Conservation (phyloP, 2,329 filamentous ascomycete species). For the Xylaria sp. region DNA sequence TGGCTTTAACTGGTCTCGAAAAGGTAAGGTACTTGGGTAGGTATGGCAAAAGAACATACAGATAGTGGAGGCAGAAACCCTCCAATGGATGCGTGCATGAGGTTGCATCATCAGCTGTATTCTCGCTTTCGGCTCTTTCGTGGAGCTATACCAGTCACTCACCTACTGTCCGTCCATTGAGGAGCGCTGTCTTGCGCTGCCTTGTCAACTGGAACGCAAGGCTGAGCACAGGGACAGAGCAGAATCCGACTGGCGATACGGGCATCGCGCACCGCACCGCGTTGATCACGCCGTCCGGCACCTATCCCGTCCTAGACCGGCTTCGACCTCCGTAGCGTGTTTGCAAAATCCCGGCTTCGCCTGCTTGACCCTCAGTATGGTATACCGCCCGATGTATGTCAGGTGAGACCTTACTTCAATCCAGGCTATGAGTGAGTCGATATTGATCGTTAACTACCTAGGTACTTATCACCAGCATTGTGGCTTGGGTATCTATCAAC, state of each 20-base stretch:
- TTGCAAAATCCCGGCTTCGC: constrained; percentile 3
- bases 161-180: neutral
- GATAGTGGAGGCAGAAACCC: constrained; percentile 8
- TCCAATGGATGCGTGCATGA: constrained; percentile 2
- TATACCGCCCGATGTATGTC: neutral
- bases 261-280: neutral
- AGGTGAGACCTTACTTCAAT: neutral
- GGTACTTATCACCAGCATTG: neutral
- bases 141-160: neutral
- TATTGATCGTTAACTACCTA: neutral
- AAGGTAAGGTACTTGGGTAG: neutral
- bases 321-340: neutral
- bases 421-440: neutral
- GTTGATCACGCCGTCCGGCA: neutral
- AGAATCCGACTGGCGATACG: neutral
- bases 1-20: constrained; percentile 32
- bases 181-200: neutral
- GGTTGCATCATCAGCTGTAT: neutral
- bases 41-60: constrained; percentile 18
- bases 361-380: neutral
- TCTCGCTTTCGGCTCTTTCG: neutral
- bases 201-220: neutral
- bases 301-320: neutral
- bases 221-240: neutral
- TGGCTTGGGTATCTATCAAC: neutral